Conservation (phyloP, 2,329 filamentous ascomycete genomes). For the Periconia sp. region DNA sequence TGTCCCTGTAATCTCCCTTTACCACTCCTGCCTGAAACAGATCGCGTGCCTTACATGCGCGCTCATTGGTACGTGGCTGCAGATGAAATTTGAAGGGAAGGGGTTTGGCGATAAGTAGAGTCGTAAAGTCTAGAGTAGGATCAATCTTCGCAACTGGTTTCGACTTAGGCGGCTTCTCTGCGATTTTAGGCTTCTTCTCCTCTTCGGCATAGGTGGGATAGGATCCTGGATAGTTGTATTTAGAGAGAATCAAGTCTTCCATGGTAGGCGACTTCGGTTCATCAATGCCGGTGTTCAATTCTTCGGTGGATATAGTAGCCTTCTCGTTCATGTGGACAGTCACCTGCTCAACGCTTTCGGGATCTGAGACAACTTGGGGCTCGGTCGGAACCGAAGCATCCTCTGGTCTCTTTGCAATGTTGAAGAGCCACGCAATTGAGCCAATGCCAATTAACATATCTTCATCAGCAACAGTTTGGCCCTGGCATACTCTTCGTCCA, state of each 20-base stretch:
- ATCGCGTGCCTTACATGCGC: constrained; percentile 39
- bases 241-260: constrained; percentile 31
- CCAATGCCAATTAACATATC: constrained; percentile 52
- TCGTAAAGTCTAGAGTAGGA: constrained; percentile 52
- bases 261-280: constrained; percentile 18
- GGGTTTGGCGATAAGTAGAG: constrained; percentile 54
- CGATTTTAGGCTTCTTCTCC: constrained; percentile 9
- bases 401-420: constrained; percentile 36
- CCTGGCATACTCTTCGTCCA: constrained; percentile 57
- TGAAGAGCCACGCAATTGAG: constrained; percentile 54
- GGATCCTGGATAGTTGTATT: constrained; percentile 34
- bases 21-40: constrained; percentile 44
- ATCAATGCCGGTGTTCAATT: constrained; percentile 39
- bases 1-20: constrained; percentile 46
- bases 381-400: constrained; percentile 12
- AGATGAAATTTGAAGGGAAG: constrained; percentile 53
- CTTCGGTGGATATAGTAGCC: constrained; percentile 43
- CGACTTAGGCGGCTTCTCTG: constrained; percentile 31
- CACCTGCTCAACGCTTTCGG: constrained; percentile 18
- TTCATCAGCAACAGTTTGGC: constrained; percentile 50
- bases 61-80: constrained; percentile 37
- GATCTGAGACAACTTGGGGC: constrained; percentile 7
- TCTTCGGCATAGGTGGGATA: constrained; percentile 10
- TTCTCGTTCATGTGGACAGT: constrained; percentile 37
- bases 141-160: constrained; percentile 39